A percentile compares a stretch with the other conserved stretches of the same genome.
Evolutionary conservation across 2,329 filamentous ascomycete species (phyloP).

Genomic region (Sporothrix phasma): DNA sequence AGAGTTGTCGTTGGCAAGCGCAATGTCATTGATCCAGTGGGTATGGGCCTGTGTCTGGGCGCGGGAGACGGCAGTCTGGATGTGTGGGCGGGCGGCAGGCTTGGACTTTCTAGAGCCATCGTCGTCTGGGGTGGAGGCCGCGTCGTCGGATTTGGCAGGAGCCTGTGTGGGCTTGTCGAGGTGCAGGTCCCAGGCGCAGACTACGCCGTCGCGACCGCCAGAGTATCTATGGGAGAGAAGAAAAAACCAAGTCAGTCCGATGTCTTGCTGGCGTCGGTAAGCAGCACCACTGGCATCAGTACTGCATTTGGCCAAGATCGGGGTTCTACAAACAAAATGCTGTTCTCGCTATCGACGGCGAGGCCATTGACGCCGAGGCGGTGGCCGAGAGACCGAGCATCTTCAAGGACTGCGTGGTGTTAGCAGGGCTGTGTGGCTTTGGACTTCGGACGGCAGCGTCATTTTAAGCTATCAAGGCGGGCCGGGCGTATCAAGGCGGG

Average conservation of each 20-base stretch:
- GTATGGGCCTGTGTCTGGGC: slow-evolving; percentile 66
- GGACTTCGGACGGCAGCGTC: not conserved
- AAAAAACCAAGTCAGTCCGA: not conserved
- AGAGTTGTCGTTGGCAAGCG: slow-evolving; percentile 64
- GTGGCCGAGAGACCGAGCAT: slow-evolving; percentile 63
- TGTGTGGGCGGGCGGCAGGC: slow-evolving; percentile 24
- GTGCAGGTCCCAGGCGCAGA: slow-evolving; percentile 91
- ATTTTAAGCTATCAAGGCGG: not conserved
- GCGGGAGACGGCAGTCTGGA: slow-evolving; percentile 45
- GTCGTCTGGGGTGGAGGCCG: slow-evolving; percentile 17
- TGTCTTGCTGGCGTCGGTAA: not conserved
- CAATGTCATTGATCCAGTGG: slow-evolving; percentile 93
- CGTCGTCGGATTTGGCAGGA: slow-evolving; percentile 16
- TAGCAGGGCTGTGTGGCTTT: slow-evolving; percentile 17
- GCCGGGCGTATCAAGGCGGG: slow-evolving; percentile 13
- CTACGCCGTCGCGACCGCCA: slow-evolving; percentile 84
- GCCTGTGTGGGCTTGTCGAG: slow-evolving; percentile 43
- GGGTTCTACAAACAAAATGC: slow-evolving; percentile 61
- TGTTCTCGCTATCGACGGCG: slow-evolving; percentile 71
- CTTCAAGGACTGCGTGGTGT: slow-evolving; percentile 42
- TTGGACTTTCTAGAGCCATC: not conserved
- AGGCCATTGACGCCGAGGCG: slow-evolving; percentile 91
- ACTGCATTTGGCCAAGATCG: not conserved
- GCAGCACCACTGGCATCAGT: not conserved
- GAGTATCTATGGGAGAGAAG: slow-evolving; percentile 58